Evolutionary conservation across 2,329 filamentous ascomycete genomes (phyloP).

Genomic region (Penicillium sp.): DNA sequence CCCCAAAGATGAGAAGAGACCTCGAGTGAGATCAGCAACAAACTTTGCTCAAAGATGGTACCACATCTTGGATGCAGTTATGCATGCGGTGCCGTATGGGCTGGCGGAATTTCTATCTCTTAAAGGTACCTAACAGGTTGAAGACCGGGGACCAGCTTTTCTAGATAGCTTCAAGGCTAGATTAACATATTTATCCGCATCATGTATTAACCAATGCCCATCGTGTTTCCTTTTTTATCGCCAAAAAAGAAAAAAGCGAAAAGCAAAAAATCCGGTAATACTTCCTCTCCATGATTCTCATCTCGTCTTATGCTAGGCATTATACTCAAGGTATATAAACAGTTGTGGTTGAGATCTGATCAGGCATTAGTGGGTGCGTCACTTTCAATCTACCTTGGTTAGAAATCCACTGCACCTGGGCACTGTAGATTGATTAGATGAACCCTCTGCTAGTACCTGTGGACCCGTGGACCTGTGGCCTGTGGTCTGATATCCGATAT

Average conservation of each 20-base stretch:
- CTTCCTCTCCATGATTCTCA: no score
- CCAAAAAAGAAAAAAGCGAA: no score
- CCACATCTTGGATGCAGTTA: not conserved
- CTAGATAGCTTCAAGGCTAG: no score
- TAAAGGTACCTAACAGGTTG: not conserved
- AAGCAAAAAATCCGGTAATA: no score
- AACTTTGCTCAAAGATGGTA: conserved; percentile 3
- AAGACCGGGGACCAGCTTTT: no score
- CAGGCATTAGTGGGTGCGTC: no score
- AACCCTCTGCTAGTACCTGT: not conserved
- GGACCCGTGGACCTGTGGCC: not conserved
- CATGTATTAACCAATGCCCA: no score
- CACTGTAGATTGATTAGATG: not conserved
- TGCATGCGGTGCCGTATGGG: not conserved
- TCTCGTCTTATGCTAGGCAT: no score
- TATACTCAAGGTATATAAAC: no score
- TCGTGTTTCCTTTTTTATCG: no score
- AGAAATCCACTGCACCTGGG: not conserved
- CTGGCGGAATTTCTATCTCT: not conserved
- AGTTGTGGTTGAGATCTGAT: not conserved
- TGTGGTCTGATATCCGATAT: not conserved
- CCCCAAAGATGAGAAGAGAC: conserved; percentile 8
- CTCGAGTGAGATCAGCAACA: no score
- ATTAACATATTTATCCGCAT: no score
- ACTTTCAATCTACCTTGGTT: not conserved